A percentile compares a stretch with the other conserved stretches of the same genome.
Conservation (phyloP, 1,139 yeast species). For the Yamadazyma atlantica region DNA sequence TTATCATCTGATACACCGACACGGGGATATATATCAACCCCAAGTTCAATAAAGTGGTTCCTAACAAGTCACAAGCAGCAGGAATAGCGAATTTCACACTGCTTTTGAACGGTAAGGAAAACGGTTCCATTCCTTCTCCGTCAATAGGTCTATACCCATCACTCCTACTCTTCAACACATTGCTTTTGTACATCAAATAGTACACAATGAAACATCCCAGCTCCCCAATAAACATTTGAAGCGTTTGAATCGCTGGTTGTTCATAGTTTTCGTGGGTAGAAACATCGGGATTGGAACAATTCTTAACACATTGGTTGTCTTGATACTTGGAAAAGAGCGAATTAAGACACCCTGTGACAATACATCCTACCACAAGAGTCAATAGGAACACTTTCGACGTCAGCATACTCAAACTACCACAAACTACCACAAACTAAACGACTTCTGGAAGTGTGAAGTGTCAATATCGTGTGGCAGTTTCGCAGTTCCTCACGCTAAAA, state of each 20-base stretch:
- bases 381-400: slow-evolving; percentile 5
- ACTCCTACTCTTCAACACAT: slow-evolving; percentile 9
- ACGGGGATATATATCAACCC: slow-evolving; percentile 77
- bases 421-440: background rate
- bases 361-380: slow-evolving; percentile 47
- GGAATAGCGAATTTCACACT: slow-evolving; percentile 52
- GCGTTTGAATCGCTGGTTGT: slow-evolving; percentile 78
- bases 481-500: background rate
- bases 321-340: slow-evolving; percentile 76
- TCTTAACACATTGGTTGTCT: slow-evolving; percentile 69
- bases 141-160: slow-evolving; percentile 20
- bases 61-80: slow-evolving; percentile 68
- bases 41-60: slow-evolving; percentile 74
- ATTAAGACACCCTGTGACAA: slow-evolving; percentile 72
- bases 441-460: slow-evolving; percentile 2
- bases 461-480: background rate
- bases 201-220: slow-evolving; percentile 51
- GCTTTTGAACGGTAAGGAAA: slow-evolving; percentile 19
- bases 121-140: slow-evolving; percentile 12
- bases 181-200: slow-evolving; percentile 25
- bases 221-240: slow-evolving; percentile 83
- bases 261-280: slow-evolving; percentile 51
- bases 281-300: slow-evolving; percentile 49
- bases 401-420: background rate
- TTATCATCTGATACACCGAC: slow-evolving; percentile 82